These are phyloP conservation scores for Mucor mucedo DNA, from an alignment of 371 early-diverging fungal genomes.

Conservation along the genomic window DNA sequence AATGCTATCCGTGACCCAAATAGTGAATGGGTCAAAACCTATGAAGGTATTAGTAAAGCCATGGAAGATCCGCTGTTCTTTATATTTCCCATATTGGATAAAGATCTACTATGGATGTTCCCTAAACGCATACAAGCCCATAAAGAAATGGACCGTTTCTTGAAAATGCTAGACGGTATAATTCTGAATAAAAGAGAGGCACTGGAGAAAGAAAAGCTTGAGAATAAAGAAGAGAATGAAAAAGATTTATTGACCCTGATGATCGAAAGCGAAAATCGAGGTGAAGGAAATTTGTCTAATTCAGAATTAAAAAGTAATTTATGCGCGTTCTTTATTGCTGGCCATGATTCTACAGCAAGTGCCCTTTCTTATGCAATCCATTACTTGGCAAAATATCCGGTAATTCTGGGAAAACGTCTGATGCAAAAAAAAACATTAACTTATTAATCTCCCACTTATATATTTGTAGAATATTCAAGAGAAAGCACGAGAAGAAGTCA, in stretches of 20 bases:
- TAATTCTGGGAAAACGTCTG: not conserved
- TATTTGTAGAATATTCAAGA: constrained; percentile 27
- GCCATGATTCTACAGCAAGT: constrained; percentile 41
- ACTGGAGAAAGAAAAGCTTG: constrained; percentile 1
- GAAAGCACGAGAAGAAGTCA: constrained; percentile 22
- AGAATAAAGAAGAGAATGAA: constrained; percentile 41
- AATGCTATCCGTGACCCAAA: constrained; percentile 26
- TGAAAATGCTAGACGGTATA: constrained; percentile 21
- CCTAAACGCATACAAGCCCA: constrained; percentile 39
- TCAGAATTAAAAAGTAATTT: constrained; percentile 21
- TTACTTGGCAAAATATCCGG: constrained; percentile 37
- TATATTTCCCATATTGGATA: constrained; percentile 30
- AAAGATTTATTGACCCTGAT: constrained; percentile 42
- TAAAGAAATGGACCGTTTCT: constrained; percentile 12
- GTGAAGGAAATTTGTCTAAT: constrained; percentile 24
- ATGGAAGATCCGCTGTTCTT: constrained; percentile 23
- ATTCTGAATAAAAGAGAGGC: constrained; percentile 11
- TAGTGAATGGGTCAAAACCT: constrained; percentile 24
- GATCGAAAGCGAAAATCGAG: constrained; percentile 36
- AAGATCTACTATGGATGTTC: constrained; percentile 19
- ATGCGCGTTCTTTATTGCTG: constrained; percentile 34
- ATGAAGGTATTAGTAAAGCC: constrained; percentile 15
- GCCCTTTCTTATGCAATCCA: constrained; percentile 34
- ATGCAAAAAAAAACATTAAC: no score
- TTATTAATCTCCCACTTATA: constrained; percentile 16